Percentiles rank a stretch among this genome's conserved stretches.
Conservation (phyloP, 2,329 filamentous ascomycete species). For the Cytospora paraplurivora region DNA sequence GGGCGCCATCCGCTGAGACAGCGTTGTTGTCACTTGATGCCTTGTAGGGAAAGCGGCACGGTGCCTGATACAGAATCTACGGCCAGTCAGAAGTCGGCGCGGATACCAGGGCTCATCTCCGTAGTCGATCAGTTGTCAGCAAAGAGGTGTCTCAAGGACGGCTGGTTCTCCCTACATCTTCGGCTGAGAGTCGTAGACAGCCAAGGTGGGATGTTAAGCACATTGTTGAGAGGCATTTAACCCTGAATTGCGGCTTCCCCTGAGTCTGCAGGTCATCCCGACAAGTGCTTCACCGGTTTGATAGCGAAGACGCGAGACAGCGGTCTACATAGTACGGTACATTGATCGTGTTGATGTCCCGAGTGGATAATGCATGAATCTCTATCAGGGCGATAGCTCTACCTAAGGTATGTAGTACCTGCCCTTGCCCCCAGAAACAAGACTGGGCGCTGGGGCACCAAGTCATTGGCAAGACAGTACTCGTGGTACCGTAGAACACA, state of each 20-base stretch:
- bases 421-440: too few relatives aligned
- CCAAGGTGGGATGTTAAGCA: background rate
- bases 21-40: background rate
- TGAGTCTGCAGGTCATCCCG: too few relatives aligned
- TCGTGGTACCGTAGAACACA: too few relatives aligned
- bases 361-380: background rate
- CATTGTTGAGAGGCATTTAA: background rate
- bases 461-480: too few relatives aligned
- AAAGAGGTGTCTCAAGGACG: background rate
- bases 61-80: background rate
- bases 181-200: background rate
- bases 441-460: too few relatives aligned
- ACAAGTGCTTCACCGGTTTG: slow-evolving; percentile 24
- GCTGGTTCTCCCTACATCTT: background rate
- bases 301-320: slow-evolving; percentile 7
- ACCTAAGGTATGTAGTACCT: too few relatives aligned
- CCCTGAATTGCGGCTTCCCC: slow-evolving; percentile 4
- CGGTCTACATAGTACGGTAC: background rate
- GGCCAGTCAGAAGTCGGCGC: background rate
- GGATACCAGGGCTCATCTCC: background rate
- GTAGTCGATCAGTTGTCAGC: background rate
- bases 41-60: background rate
- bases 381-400: background rate
- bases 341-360: background rate
- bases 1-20: background rate